These are phyloP conservation scores for Pseudonectria foliicola DNA, from an alignment of 2,329 filamentous ascomycete species.

Conservation along the genomic window DNA sequence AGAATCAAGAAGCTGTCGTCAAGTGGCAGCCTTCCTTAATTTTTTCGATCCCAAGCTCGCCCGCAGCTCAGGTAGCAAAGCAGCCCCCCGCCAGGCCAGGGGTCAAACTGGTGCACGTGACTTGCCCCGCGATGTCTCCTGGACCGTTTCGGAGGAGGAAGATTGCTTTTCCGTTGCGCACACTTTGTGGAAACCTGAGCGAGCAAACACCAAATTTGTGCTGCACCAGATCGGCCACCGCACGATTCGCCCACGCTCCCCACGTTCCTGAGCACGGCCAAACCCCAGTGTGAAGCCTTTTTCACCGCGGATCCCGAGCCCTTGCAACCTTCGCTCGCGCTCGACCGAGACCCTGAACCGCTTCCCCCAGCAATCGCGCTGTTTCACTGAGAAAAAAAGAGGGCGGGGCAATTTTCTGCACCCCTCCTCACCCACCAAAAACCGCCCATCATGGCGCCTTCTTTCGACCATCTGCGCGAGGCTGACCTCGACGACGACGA, in stretches of 20 bases:
- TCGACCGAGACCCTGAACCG: background rate
- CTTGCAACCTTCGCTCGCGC: background rate
- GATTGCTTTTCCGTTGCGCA: slow-evolving; percentile 35
- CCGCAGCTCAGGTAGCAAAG: slow-evolving; percentile 14
- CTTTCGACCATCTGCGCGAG: slow-evolving; percentile 87
- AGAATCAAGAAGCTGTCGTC: slow-evolving; percentile 16
- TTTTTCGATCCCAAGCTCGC: slow-evolving; percentile 23
- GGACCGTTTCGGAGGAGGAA: slow-evolving; percentile 26
- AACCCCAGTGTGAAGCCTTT: slow-evolving; percentile 14
- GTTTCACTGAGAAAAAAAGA: slow-evolving; percentile 12
- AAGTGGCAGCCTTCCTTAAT: slow-evolving; percentile 23
- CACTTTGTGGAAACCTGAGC: slow-evolving; percentile 30
- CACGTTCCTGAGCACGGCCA: slow-evolving; percentile 21
- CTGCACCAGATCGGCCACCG: slow-evolving; percentile 20
- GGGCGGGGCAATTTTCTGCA: slow-evolving; percentile 32
- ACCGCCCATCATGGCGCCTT: slow-evolving; percentile 68
- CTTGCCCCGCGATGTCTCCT: slow-evolving; percentile 29
- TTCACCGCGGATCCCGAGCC: slow-evolving; percentile 2
- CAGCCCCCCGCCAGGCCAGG: slow-evolving; percentile 18
- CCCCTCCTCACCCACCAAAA: slow-evolving; percentile 25
- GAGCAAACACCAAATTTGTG: slow-evolving; percentile 34
- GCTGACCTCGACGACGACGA: slow-evolving; percentile 81
- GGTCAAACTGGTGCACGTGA: slow-evolving; percentile 29
- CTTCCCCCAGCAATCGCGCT: slow-evolving; percentile 9
- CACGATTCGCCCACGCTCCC: slow-evolving; percentile 20